phyloP scores from a whole-genome alignment of 1,284 basidiomycete species.

The Ustilago bromivora region DNA sequence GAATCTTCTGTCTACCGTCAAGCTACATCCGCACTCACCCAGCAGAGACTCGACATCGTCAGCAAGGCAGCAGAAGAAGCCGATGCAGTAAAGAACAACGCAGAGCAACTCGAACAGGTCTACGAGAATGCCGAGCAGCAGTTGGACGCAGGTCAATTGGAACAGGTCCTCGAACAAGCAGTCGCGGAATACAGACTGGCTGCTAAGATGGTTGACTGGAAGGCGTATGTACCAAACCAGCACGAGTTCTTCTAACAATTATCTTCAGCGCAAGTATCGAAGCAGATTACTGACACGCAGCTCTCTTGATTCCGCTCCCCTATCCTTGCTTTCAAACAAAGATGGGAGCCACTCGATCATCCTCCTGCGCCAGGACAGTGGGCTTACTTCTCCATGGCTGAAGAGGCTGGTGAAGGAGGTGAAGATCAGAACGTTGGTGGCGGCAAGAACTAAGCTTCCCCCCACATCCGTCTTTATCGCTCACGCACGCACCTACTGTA shows the following conservation, averaged over 20 bases:
- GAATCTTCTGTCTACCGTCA: slow-evolving; percentile 88
- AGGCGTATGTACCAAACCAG: slow-evolving; percentile 79
- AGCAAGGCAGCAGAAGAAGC: slow-evolving; percentile 48
- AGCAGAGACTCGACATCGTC: slow-evolving; percentile 82
- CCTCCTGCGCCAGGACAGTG: slow-evolving; percentile 85
- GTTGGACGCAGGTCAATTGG: slow-evolving; percentile 73
- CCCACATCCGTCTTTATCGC: not conserved
- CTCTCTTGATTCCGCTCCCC: slow-evolving; percentile 5
- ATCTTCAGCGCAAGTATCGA: slow-evolving; percentile 9
- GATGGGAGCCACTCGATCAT: slow-evolving; percentile 88
- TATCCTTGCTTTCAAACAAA: slow-evolving; percentile 67
- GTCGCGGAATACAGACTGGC: slow-evolving; percentile 83
- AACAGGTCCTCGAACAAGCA: slow-evolving; percentile 85
- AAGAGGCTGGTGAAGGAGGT: slow-evolving; percentile 64
- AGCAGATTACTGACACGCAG: not conserved
- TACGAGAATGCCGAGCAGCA: slow-evolving; percentile 78
- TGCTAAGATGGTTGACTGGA: slow-evolving; percentile 91
- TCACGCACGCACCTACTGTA: not conserved
- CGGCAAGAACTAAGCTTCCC: slow-evolving; percentile 25
- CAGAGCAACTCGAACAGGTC: slow-evolving; percentile 75
- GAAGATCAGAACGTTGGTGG: slow-evolving; percentile 45
- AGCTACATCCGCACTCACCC: slow-evolving; percentile 86
- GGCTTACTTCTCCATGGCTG: slow-evolving; percentile 76
- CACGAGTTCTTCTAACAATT: not conserved
- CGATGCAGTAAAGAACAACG: slow-evolving; percentile 73